Percentiles rank a stretch among this genome's conserved stretches.
Conservation (phyloP, 2,329 filamentous ascomycete species). For the Hypoxylon sp. region DNA sequence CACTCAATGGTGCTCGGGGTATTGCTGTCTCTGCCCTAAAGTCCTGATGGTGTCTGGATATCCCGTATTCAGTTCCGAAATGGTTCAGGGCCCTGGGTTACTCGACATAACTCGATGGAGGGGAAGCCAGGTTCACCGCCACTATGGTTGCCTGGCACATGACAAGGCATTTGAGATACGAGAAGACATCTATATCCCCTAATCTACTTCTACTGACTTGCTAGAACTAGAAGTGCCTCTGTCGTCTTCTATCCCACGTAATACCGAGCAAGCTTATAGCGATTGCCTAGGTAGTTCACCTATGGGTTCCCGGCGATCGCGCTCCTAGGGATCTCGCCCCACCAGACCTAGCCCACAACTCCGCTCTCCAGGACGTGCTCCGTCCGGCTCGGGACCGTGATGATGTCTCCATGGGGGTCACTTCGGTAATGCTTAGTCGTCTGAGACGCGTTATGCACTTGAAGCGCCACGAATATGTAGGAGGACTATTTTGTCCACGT, state of each 20-base stretch:
- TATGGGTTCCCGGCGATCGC: slow-evolving; percentile 26
- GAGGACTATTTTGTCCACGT: not conserved
- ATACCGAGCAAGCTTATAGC: slow-evolving; percentile 16
- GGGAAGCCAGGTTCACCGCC: slow-evolving; percentile 15
- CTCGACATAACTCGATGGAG: slow-evolving; percentile 5
- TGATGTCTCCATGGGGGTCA: slow-evolving; percentile 9
- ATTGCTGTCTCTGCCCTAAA: slow-evolving; percentile 1
- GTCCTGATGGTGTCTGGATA: not conserved
- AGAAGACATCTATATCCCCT: slow-evolving; percentile 3
- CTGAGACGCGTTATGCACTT: not conserved
- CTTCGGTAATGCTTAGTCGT: not conserved
- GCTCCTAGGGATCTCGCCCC: slow-evolving; percentile 31
- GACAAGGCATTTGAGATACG: slow-evolving; percentile 15
- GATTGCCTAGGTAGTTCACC: slow-evolving; percentile 13
- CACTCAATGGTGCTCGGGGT: not conserved
- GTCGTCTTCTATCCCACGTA: slow-evolving; percentile 4
- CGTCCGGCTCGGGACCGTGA: slow-evolving; percentile 21
- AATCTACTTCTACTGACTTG: slow-evolving; percentile 17
- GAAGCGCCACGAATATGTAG: not conserved
- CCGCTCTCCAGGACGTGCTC: slow-evolving; percentile 12
- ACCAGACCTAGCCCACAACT: slow-evolving; percentile 18
- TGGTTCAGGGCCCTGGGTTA: slow-evolving; percentile 7
- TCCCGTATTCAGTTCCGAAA: slow-evolving; percentile 13
- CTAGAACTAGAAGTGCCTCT: slow-evolving; percentile 12
- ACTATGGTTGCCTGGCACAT: slow-evolving; percentile 21